Evolutionary conservation across 306 rosid species (phyloP).

Genomic region (Cotoneaster glaucophyllus): DNA sequence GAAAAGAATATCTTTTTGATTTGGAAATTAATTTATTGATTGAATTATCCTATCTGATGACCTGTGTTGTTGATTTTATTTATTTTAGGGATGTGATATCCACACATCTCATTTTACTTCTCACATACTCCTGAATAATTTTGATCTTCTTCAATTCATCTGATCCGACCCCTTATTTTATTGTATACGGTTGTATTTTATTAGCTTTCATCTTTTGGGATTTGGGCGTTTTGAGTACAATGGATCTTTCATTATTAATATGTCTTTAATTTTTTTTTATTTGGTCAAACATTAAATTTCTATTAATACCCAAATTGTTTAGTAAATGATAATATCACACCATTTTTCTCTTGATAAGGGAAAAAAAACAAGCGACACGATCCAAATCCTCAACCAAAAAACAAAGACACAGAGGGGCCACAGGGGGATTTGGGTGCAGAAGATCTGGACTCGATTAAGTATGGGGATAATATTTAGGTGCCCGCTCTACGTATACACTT

Average conservation of each 20-base stretch:
- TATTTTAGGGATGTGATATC: too few relatives aligned
- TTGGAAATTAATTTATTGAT: background rate
- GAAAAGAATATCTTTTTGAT: background rate
- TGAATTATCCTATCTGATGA: background rate
- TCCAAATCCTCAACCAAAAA: too few relatives aligned
- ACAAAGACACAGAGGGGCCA: too few relatives aligned
- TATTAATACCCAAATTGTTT: background rate
- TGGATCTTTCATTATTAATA: background rate
- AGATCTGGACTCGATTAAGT: too few relatives aligned
- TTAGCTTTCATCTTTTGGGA: background rate
- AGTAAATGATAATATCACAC: background rate
- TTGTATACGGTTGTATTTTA: background rate
- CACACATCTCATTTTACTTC: too few relatives aligned
- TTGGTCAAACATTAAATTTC: background rate
- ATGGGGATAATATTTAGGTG: too few relatives aligned
- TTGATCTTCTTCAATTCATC: too few relatives aligned
- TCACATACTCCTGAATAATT: too few relatives aligned
- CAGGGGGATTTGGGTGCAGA: too few relatives aligned
- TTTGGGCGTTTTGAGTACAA: background rate
- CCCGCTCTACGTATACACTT: too few relatives aligned
- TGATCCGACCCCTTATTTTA: too few relatives aligned
- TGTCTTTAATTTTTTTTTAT: background rate
- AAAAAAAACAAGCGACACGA: too few relatives aligned
- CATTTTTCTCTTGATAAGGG: fast-evolving
- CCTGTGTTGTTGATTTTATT: background rate